Evolutionary conservation across 2,329 filamentous ascomycete genomes (phyloP).

Genomic region (Fusarium ambrosium): DNA sequence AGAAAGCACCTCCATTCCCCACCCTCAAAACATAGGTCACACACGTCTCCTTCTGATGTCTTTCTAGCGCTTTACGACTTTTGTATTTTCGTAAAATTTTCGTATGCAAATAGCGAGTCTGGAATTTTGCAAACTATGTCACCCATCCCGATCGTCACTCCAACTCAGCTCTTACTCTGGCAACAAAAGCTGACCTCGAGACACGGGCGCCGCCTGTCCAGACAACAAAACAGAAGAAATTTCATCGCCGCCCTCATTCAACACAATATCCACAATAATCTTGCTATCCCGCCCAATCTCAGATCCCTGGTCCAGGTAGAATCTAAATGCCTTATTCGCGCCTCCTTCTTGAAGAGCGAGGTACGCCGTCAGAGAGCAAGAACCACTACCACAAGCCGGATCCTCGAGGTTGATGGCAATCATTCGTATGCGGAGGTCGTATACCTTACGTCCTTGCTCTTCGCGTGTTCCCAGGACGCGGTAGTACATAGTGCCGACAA

Average conservation of each 20-base stretch:
- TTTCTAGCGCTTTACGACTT: neutral
- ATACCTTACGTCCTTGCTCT: neutral
- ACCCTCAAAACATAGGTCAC: neutral
- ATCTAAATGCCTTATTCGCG: neutral
- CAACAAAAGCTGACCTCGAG: slow-evolving; percentile 18
- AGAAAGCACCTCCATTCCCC: neutral
- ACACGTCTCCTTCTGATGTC: neutral
- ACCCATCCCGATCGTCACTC: neutral
- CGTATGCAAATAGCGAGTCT: fast-evolving
- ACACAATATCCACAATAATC: slow-evolving; percentile 12
- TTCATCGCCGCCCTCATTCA: slow-evolving; percentile 1
- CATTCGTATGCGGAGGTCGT: neutral
- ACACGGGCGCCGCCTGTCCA: slow-evolving; percentile 20
- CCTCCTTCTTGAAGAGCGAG: slow-evolving; percentile 1
- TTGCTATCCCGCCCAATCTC: slow-evolving; percentile 10
- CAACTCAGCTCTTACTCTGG: neutral
- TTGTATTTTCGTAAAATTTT: neutral
- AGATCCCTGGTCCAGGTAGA: slow-evolving; percentile 1
- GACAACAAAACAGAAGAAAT: slow-evolving; percentile 17
- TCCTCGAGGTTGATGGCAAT: slow-evolving; percentile 4
- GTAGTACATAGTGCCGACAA: slow-evolving; percentile 3
- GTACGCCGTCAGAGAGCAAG: neutral
- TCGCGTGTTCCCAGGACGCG: neutral
- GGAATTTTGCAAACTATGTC: too few species aligned
- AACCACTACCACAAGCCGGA: neutral